Evolutionary conservation across 83 land plant species (phyloP), one percentile per base, ranked within the genome.

Genomic region (Picea abies): DNA sequence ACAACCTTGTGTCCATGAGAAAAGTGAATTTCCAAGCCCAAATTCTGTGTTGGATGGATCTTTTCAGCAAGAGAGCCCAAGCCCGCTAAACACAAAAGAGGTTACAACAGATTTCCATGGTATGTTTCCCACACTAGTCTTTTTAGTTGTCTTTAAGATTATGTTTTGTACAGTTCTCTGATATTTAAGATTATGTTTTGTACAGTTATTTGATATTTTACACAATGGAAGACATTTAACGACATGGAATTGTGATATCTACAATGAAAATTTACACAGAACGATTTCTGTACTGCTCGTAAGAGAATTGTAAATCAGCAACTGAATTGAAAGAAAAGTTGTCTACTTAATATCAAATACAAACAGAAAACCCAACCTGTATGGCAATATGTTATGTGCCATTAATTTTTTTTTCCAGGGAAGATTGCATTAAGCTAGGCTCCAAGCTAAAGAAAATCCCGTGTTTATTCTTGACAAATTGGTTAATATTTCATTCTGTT

Each of bases 1-100:
- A 0, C 44, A 11, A 56, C 12, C 20, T 41, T 72, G 15, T 12
- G 14, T 56, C 60, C 56, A 22, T 6, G 76, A 19, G 76, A 72
- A 72, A 39, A 29, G 76, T 41, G 76, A 72, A 72, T 72, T 72
- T 39, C 47, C 76, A 44, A 72, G 76, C 52, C 76, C 76, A 17
- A 72, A 7, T 72, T 72, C 76, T 39, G 76, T 72, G 41, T 72
- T 72, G 47, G 76, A 72, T 44, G 76, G 76, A 1, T 56, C 10
- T 9, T 72, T 72, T 41, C 76, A 6, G 52, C 76, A 72, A 3
- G 76, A 72, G 4, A 72, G 56, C 20, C 49, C 75, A 70, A 72
- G 76, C 10, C 76, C 56, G 20, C 23, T 41, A 19, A 72, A 72
- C 76, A 72, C 44, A 3, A 72, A 72, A 72, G 76, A 72, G 56